Evolutionary conservation across 1,284 basidiomycete genomes (phyloP).

Genomic region (Ceratobasidium papillatum): DNA sequence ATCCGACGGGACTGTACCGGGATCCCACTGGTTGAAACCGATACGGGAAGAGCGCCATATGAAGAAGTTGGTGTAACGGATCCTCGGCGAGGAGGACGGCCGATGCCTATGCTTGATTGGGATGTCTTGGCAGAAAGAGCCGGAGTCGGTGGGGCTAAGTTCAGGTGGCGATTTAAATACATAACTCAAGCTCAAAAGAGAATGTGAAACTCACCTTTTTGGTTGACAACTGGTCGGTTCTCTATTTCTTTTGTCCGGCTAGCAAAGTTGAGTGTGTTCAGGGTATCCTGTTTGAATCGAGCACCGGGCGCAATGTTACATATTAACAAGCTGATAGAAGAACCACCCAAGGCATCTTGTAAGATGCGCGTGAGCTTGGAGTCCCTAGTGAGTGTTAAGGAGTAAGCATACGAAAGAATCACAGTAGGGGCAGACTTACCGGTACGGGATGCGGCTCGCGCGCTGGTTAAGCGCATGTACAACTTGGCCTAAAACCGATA

Average conservation of each 20-base stretch:
- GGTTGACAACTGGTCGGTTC: slow-evolving; percentile 77
- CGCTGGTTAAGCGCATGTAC: slow-evolving; percentile 82
- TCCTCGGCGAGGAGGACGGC: slow-evolving; percentile 46
- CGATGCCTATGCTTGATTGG: slow-evolving; percentile 25
- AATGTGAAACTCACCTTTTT: slow-evolving; percentile 60
- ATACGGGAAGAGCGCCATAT: slow-evolving; percentile 31
- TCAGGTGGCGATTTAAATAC: slow-evolving; percentile 28
- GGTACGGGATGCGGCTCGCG: slow-evolving; percentile 80
- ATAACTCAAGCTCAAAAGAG: not conserved
- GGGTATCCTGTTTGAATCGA: slow-evolving; percentile 81
- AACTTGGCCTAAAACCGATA: slow-evolving; percentile 83
- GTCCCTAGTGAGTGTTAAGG: slow-evolving; percentile 77
- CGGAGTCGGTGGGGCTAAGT: slow-evolving; percentile 55
- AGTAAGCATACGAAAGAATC: slow-evolving; percentile 52
- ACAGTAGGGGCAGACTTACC: slow-evolving; percentile 82
- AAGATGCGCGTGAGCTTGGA: slow-evolving; percentile 99
- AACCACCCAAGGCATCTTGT: slow-evolving; percentile 84
- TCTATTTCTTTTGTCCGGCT: slow-evolving; percentile 81
- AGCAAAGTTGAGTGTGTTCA: slow-evolving; percentile 85
- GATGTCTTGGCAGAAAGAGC: slow-evolving; percentile 51
- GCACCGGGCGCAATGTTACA: slow-evolving; percentile 83
- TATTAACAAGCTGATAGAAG: slow-evolving; percentile 77
- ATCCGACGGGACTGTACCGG: slow-evolving; percentile 24
- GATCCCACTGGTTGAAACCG: slow-evolving; percentile 35
- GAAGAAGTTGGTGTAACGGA: slow-evolving; percentile 42